A percentile compares a stretch with the other conserved stretches of the same genome.
phyloP scores from a whole-genome alignment of 192 early-diverging fungal species.

The Funneliformis mosseae region DNA sequence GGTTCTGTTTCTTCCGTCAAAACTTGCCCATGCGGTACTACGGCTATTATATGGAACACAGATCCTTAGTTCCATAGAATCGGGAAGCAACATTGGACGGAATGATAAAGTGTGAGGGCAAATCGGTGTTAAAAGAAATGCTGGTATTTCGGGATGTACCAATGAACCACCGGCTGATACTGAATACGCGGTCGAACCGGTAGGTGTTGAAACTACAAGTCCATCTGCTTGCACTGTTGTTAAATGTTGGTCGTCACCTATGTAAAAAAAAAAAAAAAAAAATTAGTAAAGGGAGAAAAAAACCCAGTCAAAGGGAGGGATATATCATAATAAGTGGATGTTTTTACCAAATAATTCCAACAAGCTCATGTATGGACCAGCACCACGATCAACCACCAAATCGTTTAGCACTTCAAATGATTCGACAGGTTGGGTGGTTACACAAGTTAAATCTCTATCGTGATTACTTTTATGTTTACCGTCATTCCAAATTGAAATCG shows the following conservation, averaged over 20 bases:
- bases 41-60: constrained; percentile 82
- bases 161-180: constrained; percentile 93
- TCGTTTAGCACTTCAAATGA: constrained; percentile 95
- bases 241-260: constrained; percentile 74
- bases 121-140: constrained; percentile 90
- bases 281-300: neutral
- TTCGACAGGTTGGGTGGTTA: constrained; percentile 63
- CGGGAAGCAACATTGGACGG: constrained; percentile 95
- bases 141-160: constrained; percentile 93
- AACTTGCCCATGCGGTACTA: constrained; percentile 90
- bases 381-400: constrained; percentile 92
- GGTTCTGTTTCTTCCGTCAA: constrained; percentile 92
- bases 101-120: constrained; percentile 94
- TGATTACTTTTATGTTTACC: constrained; percentile 41
- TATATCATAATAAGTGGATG: neutral
- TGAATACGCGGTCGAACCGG: constrained; percentile 89
- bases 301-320: neutral
- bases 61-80: constrained; percentile 87
- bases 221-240: constrained; percentile 98
- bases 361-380: constrained; percentile 85
- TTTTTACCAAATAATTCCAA: constrained; percentile 77
- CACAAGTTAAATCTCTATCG: constrained; percentile 50
- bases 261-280: neutral
- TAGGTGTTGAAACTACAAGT: constrained; percentile 91
- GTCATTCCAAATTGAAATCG: neutral